phyloP scores from a whole-genome alignment of 2,329 filamentous ascomycete species.

The Eutypella sp. region DNA sequence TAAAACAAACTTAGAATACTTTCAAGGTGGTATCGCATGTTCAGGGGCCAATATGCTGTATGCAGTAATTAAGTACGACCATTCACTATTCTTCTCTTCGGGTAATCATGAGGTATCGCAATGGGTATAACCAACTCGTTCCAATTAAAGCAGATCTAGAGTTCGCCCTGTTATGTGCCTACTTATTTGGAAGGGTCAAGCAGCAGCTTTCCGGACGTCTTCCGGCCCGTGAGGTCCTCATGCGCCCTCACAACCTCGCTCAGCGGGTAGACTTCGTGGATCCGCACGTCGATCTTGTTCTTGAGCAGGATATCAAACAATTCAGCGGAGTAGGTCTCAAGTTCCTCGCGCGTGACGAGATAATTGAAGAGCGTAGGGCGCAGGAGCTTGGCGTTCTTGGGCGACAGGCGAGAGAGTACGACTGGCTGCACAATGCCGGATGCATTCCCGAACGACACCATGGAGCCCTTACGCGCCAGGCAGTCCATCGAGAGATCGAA shows the following conservation, averaged over 20 bases:
- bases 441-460: conserved; percentile 79
- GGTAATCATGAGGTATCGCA: too few species aligned
- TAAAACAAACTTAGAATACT: too few species aligned
- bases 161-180: neutral
- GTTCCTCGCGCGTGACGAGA: conserved; percentile 63
- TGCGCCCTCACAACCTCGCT: conserved; percentile 70
- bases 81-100: too few species aligned
- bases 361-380: conserved; percentile 73
- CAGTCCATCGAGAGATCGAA: conserved; percentile 74
- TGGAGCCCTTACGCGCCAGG: conserved; percentile 69
- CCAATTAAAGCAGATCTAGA: too few species aligned
- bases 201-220: conserved; percentile 79
- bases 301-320: conserved; percentile 67
- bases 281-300: conserved; percentile 64
- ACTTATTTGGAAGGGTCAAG: conserved; percentile 36
- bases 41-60: too few species aligned
- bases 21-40: too few species aligned
- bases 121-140: too few species aligned
- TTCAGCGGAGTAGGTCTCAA: conserved; percentile 64
- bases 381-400: conserved; percentile 73
- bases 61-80: too few species aligned
- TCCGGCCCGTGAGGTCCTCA: conserved; percentile 71
- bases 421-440: conserved; percentile 71
- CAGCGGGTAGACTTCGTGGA: conserved; percentile 75
- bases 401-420: conserved; percentile 47